Percentiles rank a stretch among this genome's conserved stretches.
These are phyloP conservation scores for Tricholoma matsutake DNA, from an alignment of 768 basidiomycete species.

Conservation along the genomic window DNA sequence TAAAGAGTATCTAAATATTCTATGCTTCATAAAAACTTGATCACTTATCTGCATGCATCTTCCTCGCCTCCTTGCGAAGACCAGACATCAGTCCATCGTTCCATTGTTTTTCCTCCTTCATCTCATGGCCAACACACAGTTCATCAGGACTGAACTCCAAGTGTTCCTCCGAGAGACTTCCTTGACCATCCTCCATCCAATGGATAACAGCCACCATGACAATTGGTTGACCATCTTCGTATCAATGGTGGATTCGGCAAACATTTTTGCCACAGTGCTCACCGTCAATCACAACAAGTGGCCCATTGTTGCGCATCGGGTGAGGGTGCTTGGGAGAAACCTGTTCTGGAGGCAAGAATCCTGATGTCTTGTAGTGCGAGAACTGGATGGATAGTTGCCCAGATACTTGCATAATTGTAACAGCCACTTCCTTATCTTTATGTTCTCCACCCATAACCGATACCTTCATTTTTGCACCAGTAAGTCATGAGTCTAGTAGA, in stretches of 20 bases:
- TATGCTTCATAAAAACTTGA: background rate
- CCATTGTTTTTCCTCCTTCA: background rate
- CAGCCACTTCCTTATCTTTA: background rate
- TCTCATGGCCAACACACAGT: background rate
- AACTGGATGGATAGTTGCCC: background rate
- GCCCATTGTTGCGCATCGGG: background rate
- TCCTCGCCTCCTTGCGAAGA: background rate
- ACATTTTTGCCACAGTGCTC: slow-evolving; percentile 1
- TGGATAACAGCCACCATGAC: background rate
- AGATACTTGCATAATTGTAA: background rate
- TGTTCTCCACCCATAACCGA: background rate
- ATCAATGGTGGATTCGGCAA: background rate
- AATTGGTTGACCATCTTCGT: background rate
- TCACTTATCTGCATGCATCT: background rate
- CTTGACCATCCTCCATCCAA: background rate
- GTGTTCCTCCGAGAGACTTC: background rate
- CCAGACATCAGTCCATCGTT: background rate
- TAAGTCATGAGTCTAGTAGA: too few relatives aligned
- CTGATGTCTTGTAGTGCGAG: too few relatives aligned
- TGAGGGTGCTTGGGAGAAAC: background rate
- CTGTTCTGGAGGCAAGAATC: too few relatives aligned
- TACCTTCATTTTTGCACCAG: too few relatives aligned
- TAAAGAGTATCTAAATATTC: background rate
- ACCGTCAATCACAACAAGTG: slow-evolving; percentile 1
- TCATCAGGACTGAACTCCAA: background rate